Evolutionary conservation across 73 alveolate genomes (phyloP).

Genomic region (Paramecium pentaurelia): DNA sequence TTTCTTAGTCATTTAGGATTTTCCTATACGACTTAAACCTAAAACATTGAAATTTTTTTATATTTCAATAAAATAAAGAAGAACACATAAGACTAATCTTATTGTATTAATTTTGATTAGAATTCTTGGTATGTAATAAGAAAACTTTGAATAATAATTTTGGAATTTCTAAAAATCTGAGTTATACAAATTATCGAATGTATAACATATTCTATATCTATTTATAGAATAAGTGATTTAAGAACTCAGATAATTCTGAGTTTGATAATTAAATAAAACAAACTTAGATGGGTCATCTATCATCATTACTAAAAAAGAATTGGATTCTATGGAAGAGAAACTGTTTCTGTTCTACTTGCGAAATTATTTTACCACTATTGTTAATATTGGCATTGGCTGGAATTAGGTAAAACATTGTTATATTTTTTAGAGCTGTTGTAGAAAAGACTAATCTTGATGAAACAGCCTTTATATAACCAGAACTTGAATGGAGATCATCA

Average conservation of each 20-base stretch:
- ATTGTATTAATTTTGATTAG: background rate
- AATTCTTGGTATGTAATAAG: background rate
- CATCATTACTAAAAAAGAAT: conserved; percentile 86
- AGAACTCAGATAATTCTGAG: background rate
- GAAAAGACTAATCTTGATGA: background rate
- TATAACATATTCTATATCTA: background rate
- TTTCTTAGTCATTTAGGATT: background rate
- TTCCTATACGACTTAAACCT: no score
- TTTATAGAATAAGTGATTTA: background rate
- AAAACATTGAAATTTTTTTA: background rate
- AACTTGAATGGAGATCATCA: background rate
- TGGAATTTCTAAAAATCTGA: background rate
- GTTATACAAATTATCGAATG: background rate
- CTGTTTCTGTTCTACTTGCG: conserved; percentile 80
- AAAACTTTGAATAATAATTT: background rate
- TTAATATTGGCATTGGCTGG: conserved; percentile 29
- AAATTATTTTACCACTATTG: conserved; percentile 80
- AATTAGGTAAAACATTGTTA: background rate
- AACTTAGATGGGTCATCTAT: conserved; percentile 62
- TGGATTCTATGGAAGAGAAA: conserved; percentile 90
- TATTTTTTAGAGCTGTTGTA: background rate
- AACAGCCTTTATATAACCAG: background rate
- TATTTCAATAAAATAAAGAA: background rate
- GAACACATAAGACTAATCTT: background rate
- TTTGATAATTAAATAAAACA: background rate